A percentile compares a stretch with the other conserved stretches of the same genome.
Evolutionary conservation across 495 filamentous ascomycete species (phyloP).

Genomic region (Annulohypoxylon nitens): DNA sequence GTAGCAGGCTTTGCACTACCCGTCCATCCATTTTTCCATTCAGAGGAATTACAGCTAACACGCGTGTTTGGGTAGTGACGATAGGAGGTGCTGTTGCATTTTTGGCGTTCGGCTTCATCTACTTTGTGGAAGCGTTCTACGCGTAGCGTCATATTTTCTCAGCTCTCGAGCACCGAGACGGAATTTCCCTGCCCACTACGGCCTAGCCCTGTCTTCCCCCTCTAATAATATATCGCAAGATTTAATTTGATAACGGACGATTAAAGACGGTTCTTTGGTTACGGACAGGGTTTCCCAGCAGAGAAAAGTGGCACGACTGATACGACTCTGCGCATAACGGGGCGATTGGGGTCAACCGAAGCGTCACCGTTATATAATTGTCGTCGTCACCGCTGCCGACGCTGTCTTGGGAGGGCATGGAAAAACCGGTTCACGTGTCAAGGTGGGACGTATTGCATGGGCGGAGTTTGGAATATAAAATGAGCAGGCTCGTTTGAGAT

Average conservation of each 20-base stretch:
- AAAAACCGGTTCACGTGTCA: conserved; percentile 19
- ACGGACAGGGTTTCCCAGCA: background rate
- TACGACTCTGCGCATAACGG: conserved; percentile 19
- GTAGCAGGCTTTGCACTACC: background rate
- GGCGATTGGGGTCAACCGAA: conserved; percentile 13
- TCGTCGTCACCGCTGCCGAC: background rate
- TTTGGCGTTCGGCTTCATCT: conserved; percentile 90
- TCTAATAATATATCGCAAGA: conserved; percentile 32
- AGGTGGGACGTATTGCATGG: conserved; percentile 35
- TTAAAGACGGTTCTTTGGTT: conserved; percentile 13
- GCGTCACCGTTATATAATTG: conserved; percentile 24
- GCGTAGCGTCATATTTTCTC: conserved; percentile 45
- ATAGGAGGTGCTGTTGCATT: conserved; percentile 94
- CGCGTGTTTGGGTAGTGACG: conserved; percentile 73
- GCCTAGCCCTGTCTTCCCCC: background rate
- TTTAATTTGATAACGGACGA: conserved; percentile 24
- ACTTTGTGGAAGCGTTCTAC: conserved; percentile 84
- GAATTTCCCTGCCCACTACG: background rate
- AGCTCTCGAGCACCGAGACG: background rate
- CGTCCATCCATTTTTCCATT: background rate
- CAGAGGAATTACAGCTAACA: conserved; percentile 38
- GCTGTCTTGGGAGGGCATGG: background rate
- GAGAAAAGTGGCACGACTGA: conserved; percentile 4
- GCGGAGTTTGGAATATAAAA: conserved; percentile 49
- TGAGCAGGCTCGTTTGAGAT: conserved; percentile 31